These are phyloP conservation scores for Adiantum capillusveneris DNA, from an alignment of 75 land plant species.

Conservation along the genomic window DNA sequence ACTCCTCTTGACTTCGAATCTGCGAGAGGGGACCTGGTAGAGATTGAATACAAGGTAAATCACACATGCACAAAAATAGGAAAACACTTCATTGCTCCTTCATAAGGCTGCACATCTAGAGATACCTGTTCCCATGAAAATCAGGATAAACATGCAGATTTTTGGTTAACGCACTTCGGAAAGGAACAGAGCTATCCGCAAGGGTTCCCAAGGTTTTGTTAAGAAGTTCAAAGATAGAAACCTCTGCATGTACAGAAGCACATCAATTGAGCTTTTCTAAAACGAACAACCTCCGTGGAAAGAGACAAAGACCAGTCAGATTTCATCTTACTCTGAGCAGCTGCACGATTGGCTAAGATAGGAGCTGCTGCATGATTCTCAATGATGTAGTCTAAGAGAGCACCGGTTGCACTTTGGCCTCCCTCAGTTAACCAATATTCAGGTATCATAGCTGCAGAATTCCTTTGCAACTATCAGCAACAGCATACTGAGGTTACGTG, in stretches of 20 bases:
- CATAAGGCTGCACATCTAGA: not conserved
- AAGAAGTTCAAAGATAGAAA: conserved; percentile 67
- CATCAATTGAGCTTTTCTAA: not conserved
- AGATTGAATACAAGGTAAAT: not conserved
- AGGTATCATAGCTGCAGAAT: conserved; percentile 74
- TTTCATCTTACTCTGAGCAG: conserved; percentile 50
- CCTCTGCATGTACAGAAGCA: conserved; percentile 28
- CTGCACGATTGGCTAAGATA: conserved; percentile 76
- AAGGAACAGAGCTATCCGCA: conserved; percentile 51
- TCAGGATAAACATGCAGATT: conserved; percentile 82
- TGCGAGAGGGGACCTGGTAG: conserved; percentile 83
- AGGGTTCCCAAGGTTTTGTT: conserved; percentile 62
- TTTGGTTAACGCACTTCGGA: conserved; percentile 74
- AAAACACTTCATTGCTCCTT: not conserved
- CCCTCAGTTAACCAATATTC: conserved; percentile 98
- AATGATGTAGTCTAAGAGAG: conserved; percentile 76
- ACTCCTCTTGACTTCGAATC: conserved; percentile 86
- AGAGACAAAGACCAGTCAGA: not conserved
- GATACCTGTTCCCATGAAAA: conserved; percentile 93
- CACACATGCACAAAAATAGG: not conserved
- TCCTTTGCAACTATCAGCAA: not conserved
- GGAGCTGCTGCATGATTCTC: conserved; percentile 78
- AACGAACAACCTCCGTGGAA: not conserved
- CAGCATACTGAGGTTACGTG: too few species aligned
- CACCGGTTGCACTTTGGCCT: conserved; percentile 99